phyloP scores from a whole-genome alignment of 2,329 filamentous ascomycete genomes.

The Trichocomaceae sp. region DNA sequence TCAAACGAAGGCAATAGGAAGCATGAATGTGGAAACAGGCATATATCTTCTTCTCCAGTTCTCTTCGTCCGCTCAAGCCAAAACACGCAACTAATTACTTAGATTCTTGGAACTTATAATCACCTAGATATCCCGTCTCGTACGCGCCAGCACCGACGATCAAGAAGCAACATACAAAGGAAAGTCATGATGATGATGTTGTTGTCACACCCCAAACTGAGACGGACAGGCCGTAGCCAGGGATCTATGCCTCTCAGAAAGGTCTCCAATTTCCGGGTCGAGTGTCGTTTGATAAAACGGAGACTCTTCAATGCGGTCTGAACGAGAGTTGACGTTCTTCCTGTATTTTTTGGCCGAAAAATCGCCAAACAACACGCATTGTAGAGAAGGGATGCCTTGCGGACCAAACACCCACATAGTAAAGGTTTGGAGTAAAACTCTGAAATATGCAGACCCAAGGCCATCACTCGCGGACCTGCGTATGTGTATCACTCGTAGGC shows the following conservation, averaged over 20 bases:
- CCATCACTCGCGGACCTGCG: constrained; percentile 2
- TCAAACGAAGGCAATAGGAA: too few relatives aligned
- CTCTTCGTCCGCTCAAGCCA: too few relatives aligned
- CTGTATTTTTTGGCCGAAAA: neutral
- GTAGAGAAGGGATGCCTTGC: neutral
- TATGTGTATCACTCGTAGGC: constrained; percentile 6
- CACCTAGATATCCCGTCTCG: neutral
- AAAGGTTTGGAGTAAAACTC: neutral
- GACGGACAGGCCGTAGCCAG: constrained; percentile 3
- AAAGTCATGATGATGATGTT: neutral
- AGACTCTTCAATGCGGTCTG: neutral
- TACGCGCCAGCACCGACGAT: too few relatives aligned
- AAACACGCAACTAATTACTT: neutral
- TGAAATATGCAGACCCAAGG: neutral
- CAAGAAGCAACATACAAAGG: neutral
- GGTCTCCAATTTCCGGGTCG: neutral
- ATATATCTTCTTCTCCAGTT: too few relatives aligned
- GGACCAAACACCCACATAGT: neutral
- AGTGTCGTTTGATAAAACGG: neutral
- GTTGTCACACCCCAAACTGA: neutral
- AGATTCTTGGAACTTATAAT: neutral
- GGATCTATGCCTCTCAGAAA: neutral
- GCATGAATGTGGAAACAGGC: too few relatives aligned
- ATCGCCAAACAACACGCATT: constrained; percentile 4
- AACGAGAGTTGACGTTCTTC: constrained; percentile 3